These are phyloP conservation scores for Hydrangea macrophylla DNA, from an alignment of 148 eudicot genomes.

Conservation along the genomic window DNA sequence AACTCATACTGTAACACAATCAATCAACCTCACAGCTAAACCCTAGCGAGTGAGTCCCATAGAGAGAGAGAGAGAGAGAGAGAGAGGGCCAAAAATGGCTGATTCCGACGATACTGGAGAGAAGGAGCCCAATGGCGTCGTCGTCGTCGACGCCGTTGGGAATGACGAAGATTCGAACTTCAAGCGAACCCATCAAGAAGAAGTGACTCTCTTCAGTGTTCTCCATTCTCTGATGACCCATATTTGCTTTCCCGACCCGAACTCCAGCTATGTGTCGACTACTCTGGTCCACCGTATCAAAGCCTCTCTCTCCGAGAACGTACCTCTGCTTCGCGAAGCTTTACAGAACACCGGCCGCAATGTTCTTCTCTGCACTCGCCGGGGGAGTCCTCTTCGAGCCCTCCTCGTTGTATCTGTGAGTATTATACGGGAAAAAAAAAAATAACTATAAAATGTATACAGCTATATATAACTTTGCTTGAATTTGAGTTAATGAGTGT, in stretches of 20 bases:
- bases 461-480: too few relatives aligned
- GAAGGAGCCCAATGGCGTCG: constrained; percentile 22
- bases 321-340: constrained; percentile 59
- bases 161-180: neutral
- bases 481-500: too few relatives aligned
- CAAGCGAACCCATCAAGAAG: neutral
- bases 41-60: too few relatives aligned
- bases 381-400: constrained; percentile 60
- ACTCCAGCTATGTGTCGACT: constrained; percentile 15
- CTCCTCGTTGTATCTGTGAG: constrained; percentile 81
- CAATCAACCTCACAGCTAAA: too few relatives aligned
- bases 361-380: constrained; percentile 62
- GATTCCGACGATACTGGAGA: neutral
- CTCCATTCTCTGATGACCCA: constrained; percentile 22
- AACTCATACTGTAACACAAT: too few relatives aligned
- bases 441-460: too few relatives aligned
- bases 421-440: neutral
- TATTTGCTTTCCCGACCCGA: constrained; percentile 45
- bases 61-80: constrained; percentile 10
- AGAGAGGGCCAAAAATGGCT: constrained; percentile 18
- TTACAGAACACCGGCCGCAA: constrained; percentile 36
- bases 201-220: constrained; percentile 22
- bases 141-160: constrained; percentile 1
- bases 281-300: constrained; percentile 40
- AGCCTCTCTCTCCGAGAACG: constrained; percentile 38